phyloP scores from a whole-genome alignment of 352 stramenopile species.

The Phytopythium cucurbitacearum region DNA sequence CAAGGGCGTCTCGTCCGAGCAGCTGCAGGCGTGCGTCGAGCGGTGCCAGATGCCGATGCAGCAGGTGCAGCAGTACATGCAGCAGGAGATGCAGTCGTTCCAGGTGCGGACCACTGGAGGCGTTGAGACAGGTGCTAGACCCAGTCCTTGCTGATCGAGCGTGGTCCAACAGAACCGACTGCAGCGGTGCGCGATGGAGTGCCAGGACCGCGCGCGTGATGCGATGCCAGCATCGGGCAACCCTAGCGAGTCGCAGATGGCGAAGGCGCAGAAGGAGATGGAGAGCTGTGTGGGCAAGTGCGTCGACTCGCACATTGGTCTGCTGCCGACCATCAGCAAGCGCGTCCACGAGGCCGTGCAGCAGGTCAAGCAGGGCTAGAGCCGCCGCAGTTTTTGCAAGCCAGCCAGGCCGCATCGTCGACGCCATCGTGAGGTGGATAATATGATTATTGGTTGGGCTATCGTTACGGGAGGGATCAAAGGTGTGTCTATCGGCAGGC shows the following conservation, averaged over 20 bases:
- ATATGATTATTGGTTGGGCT: conserved; percentile 6
- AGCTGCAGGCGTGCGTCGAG: conserved; percentile 79
- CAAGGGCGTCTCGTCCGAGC: conserved; percentile 70
- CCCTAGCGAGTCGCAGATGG: conserved; percentile 70
- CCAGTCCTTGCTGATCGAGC: background rate
- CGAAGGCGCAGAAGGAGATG: conserved; percentile 69
- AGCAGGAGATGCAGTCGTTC: conserved; percentile 83
- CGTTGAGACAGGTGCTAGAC: no score
- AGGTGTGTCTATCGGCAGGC: background rate
- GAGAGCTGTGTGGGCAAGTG: conserved; percentile 60
- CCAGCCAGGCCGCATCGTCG: background rate
- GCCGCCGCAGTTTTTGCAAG: background rate
- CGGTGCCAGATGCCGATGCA: conserved; percentile 84
- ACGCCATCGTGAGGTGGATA: background rate
- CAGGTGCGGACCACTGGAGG: conserved; percentile 20
- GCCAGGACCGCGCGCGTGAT: conserved; percentile 80
- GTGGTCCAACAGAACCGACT: conserved; percentile 50
- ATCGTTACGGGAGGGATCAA: background rate
- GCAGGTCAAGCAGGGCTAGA: conserved; percentile 60
- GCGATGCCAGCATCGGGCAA: conserved; percentile 45
- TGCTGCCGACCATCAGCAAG: conserved; percentile 70
- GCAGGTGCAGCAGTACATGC: conserved; percentile 80
- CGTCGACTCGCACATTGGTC: conserved; percentile 72
- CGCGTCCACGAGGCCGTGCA: conserved; percentile 68
- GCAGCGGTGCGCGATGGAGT: conserved; percentile 84